phyloP scores from a whole-genome alignment of 2,329 filamentous ascomycete species.

The Botryosphaeria dothidea region DNA sequence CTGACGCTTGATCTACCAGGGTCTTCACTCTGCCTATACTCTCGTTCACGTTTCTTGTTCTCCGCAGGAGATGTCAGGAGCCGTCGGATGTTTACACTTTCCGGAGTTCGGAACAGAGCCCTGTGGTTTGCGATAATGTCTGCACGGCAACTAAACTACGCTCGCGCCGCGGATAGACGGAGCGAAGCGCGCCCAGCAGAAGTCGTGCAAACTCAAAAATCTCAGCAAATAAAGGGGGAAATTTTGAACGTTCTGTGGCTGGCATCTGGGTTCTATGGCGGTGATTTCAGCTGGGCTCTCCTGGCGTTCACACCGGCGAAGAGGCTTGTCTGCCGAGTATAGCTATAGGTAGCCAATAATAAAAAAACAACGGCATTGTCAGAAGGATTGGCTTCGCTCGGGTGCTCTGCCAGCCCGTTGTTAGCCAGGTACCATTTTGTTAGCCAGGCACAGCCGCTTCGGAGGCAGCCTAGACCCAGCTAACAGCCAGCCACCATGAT shows the following conservation, averaged over 20 bases:
- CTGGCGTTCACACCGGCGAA: background rate
- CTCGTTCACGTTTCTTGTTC: background rate
- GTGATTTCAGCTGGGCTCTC: background rate
- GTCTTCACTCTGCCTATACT: background rate
- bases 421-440: constrained; percentile 4
- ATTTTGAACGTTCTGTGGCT: background rate
- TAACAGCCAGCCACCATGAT: constrained; percentile 11
- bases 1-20: background rate
- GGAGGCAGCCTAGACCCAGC: constrained; percentile 1
- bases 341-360: constrained; percentile 1
- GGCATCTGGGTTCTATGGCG: background rate
- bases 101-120: background rate
- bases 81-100: background rate
- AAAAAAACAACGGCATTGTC: constrained; percentile 1
- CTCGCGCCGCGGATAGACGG: constrained; percentile 6
- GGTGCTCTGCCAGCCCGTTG: background rate
- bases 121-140: too few species aligned
- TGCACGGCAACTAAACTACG: background rate
- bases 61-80: background rate
- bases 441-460: constrained; percentile 20
- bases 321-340: background rate
- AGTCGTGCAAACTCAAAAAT: background rate
- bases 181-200: background rate
- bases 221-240: constrained; percentile 2
- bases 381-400: background rate